Percentiles rank a stretch among this genome's conserved stretches.
Conservation (phyloP, 768 basidiomycete genomes). For the Tremella fuciformis region DNA sequence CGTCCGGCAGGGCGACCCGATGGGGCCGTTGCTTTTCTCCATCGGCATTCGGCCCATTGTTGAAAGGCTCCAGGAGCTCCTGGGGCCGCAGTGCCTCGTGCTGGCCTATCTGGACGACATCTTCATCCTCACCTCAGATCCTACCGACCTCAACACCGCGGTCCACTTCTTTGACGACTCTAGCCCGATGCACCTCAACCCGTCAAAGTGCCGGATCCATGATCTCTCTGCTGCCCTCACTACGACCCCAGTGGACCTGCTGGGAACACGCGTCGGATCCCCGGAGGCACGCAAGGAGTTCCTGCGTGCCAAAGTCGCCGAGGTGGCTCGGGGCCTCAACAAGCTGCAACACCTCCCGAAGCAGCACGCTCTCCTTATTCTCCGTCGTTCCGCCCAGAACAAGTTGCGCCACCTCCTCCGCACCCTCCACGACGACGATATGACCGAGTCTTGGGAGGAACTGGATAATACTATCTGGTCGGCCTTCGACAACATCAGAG, state of each 20-base stretch:
- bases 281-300: conserved; percentile 1
- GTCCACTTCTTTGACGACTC: conserved; percentile 6
- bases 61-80: conserved; percentile 9
- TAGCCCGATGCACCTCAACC: conserved; percentile 11
- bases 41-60: conserved; percentile 15
- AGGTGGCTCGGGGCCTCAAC: not conserved
- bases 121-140: conserved; percentile 19
- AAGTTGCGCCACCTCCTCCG: conserved; percentile 19
- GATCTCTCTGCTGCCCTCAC: conserved; percentile 1
- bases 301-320: conserved; percentile 8
- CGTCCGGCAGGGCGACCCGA: conserved; percentile 29
- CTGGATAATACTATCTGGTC: not conserved
- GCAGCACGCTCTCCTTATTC: conserved; percentile 19
- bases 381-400: conserved; percentile 9
- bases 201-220: conserved; percentile 7
- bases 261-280: conserved; percentile 9
- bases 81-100: conserved; percentile 15
- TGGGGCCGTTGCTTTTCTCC: conserved; percentile 27
- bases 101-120: no score
- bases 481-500: not conserved
- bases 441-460: conserved; percentile 4
- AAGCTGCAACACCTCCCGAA: conserved; percentile 5
- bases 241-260: not conserved
- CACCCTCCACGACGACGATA: conserved; percentile 7
- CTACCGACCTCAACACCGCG: not conserved